Percentiles rank a stretch among this genome's conserved stretches.
These are phyloP conservation scores for Cryphonectria parasitica DNA, from an alignment of 2,329 filamentous ascomycete species.

Conservation along the genomic window DNA sequence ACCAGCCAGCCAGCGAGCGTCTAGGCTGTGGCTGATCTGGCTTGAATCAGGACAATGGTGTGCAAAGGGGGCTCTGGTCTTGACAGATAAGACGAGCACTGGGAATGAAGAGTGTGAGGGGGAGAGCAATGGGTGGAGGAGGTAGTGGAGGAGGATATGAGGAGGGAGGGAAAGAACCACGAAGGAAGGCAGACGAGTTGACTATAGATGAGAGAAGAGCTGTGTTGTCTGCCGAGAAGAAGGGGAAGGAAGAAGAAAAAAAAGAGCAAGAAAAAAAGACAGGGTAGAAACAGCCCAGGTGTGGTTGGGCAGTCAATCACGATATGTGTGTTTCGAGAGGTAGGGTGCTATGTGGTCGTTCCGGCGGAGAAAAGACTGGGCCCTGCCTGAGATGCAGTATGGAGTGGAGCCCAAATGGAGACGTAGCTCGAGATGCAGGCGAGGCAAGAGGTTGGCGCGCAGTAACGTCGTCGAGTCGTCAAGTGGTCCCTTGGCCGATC, in stretches of 20 bases:
- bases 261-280: not conserved
- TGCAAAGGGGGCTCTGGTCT: not conserved
- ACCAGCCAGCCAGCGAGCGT: conserved; percentile 20
- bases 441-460: conserved; percentile 23
- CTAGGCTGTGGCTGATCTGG: conserved; percentile 7
- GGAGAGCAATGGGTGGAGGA: not conserved
- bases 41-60: not conserved
- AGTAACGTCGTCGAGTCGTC: conserved; percentile 20
- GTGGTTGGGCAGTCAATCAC: conserved; percentile 29
- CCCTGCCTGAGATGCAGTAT: conserved; percentile 26
- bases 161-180: not conserved
- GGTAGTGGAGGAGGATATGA: not conserved
- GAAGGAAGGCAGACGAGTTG: conserved; percentile 16
- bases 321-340: conserved; percentile 28
- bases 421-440: conserved; percentile 27
- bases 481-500: conserved; percentile 23
- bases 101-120: not conserved
- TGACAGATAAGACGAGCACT: not conserved
- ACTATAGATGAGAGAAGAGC: conserved; percentile 12
- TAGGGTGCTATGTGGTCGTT: conserved; percentile 4
- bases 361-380: conserved; percentile 21
- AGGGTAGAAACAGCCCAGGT: conserved; percentile 11
- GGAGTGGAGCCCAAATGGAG: conserved; percentile 29
- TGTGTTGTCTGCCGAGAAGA: conserved; percentile 18
- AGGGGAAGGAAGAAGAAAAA: not conserved